Evolutionary conservation across 768 basidiomycete species (phyloP), one percentile per base, ranked within the genome.

Genomic region (Podaxis carcinomalis): DNA sequence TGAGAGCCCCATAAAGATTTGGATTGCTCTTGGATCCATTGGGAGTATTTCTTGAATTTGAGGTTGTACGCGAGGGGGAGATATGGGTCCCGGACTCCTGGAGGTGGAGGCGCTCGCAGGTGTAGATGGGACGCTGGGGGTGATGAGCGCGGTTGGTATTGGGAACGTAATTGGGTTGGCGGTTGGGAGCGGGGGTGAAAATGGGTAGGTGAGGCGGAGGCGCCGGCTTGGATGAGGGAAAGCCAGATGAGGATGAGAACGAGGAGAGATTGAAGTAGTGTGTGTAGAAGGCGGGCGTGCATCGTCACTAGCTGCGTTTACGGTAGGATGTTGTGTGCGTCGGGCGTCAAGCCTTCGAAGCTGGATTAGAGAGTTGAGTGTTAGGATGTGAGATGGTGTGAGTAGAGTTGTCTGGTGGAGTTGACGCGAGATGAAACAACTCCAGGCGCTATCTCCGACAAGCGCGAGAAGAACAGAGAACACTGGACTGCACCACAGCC

Each of bases 11-110:
- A 61, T 4, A 61, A 11, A 1, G 44, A 28, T 4, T 61, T 47
- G 5, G 59, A 61, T 28, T 40, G 42, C 3, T 47, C 32, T 35
- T 61, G 28, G 23, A 47, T 49, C 59, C 52, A 55, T 23, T 54
- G 21, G 36, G 52, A 46, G 16, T 54, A 55, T 39, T 46, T 36
- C 46, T 54, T 49, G 59, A 60, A 60, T 49, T 55, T 55, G 44
- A 55, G 59, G 7, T 44, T 54, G 27, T 46, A 37, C 4, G 46
- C 46, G 46, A n/a, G n/a, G 19, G n/a, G 46, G 3, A 47, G 46
- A n/a, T 7, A 13, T 47, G 5, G 46, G 21, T 47, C n/a, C 19
- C 0, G 46, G n/a, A 23, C 10, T 47, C 10, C 9, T 23, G 47
- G 21, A 21, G 52, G 35, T 54, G 35, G 52, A 10, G 36, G 54